Conservation (phyloP, 2,329 filamentous ascomycete genomes). For the Boeremia exigua region DNA sequence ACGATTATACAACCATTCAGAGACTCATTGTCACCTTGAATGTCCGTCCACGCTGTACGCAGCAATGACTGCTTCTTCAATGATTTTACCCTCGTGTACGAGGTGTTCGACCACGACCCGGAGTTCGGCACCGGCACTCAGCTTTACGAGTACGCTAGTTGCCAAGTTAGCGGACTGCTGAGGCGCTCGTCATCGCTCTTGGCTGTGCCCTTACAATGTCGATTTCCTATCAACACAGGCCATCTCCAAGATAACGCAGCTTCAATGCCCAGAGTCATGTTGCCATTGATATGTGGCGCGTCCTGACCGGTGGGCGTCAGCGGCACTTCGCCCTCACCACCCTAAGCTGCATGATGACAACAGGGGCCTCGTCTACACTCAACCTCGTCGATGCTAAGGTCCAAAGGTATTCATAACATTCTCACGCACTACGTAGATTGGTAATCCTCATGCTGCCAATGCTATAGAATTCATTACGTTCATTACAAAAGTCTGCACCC, state of each 20-base stretch:
- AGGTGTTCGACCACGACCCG: not conserved
- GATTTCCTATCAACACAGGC: conserved; percentile 4
- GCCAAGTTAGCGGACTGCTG: conserved; percentile 5
- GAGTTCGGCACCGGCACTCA: conserved; percentile 2
- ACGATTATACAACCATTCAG: not conserved
- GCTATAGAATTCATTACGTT: not conserved
- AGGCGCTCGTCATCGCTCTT: conserved; percentile 12
- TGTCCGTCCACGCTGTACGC: too few species aligned
- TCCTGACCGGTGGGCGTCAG: not conserved
- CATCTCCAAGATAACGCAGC: conserved; percentile 1
- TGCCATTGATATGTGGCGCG: not conserved
- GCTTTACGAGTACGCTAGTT: not conserved
- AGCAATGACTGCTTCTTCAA: not conserved
- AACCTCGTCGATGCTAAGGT: not conserved
- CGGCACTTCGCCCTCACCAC: not conserved
- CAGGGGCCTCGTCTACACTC: not conserved
- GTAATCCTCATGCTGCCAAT: not conserved
- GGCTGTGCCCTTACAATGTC: conserved; percentile 4
- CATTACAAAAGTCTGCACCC: not conserved
- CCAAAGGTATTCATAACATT: not conserved
- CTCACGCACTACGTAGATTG: not conserved
- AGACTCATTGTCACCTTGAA: not conserved
- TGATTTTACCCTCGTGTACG: not conserved
- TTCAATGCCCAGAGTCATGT: conserved; percentile 1
- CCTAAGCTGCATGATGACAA: not conserved